These are phyloP conservation scores for Colletotrichum scovillei DNA, from an alignment of 2,329 filamentous ascomycete genomes.

Conservation along the genomic window DNA sequence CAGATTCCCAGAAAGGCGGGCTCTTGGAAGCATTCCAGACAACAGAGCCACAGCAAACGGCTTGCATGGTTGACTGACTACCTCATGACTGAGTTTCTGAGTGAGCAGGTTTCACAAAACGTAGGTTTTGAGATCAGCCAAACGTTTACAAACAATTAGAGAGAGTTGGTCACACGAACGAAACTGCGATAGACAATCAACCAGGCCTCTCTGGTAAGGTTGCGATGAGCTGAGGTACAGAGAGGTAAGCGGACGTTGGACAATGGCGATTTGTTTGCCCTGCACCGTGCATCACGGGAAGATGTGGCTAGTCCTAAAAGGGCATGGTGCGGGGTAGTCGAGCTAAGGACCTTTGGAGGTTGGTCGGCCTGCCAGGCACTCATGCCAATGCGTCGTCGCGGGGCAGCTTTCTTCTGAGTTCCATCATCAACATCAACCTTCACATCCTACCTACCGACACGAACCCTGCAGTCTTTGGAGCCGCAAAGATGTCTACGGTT, in stretches of 20 bases:
- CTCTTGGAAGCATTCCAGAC: not conserved
- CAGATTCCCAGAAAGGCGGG: not conserved
- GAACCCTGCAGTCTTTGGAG: constrained; percentile 27
- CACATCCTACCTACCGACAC: constrained; percentile 1
- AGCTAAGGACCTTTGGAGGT: constrained; percentile 10
- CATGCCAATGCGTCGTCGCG: constrained; percentile 12
- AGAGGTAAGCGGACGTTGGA: not conserved
- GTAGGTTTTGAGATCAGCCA: too few relatives aligned
- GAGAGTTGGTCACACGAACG: too few relatives aligned
- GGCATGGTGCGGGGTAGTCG: constrained; percentile 36
- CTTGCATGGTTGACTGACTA: too few relatives aligned
- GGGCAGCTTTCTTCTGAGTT: constrained; percentile 31
- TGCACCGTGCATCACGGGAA: not conserved
- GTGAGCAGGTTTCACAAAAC: not conserved
- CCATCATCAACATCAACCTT: constrained; percentile 23
- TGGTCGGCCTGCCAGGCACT: not conserved
- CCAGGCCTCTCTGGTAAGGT: not conserved
- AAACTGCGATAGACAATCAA: too few relatives aligned
- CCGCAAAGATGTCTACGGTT: constrained; percentile 42
- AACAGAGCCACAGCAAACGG: not conserved
- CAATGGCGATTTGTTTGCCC: not conserved
- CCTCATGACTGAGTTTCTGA: too few relatives aligned
- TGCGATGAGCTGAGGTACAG: not conserved
- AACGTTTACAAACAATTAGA: too few relatives aligned
- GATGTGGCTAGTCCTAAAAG: constrained; percentile 11